Evolutionary conservation across 306 rosid genomes (phyloP).

Genomic region (Hippophae gyantsensis): DNA sequence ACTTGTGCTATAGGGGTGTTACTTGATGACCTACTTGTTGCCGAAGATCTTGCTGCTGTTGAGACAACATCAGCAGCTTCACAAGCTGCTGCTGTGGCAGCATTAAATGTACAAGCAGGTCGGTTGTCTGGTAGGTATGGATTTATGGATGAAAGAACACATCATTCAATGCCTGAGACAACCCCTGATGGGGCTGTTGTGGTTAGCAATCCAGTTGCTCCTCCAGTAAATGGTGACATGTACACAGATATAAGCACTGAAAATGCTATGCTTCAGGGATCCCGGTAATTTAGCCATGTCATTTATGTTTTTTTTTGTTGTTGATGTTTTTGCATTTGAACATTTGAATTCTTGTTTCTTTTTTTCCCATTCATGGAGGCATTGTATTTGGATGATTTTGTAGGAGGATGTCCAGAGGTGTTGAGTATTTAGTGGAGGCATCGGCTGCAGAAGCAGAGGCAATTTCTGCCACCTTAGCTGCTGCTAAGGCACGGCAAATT

Average conservation of each 20-base stretch:
- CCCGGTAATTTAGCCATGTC: slow-evolving; percentile 46
- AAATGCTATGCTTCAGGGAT: slow-evolving; percentile 86
- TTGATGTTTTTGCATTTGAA: background rate
- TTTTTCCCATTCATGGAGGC: slow-evolving; percentile 15
- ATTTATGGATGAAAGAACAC: slow-evolving; percentile 65
- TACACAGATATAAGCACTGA: slow-evolving; percentile 95
- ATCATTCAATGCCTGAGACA: slow-evolving; percentile 62
- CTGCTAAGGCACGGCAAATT: slow-evolving; percentile 94
- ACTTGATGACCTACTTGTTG: slow-evolving; percentile 95
- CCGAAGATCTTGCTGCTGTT: slow-evolving; percentile 99
- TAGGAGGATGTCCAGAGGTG: slow-evolving; percentile 90
- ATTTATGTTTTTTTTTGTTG: slow-evolving; percentile 7
- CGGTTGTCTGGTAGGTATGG: slow-evolving; percentile 55
- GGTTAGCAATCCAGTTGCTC: slow-evolving; percentile 91
- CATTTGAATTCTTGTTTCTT: background rate
- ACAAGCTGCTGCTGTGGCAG: slow-evolving; percentile 96
- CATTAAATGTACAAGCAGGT: slow-evolving; percentile 56
- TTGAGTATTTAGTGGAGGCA: slow-evolving; percentile 97
- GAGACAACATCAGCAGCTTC: slow-evolving; percentile 98
- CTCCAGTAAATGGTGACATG: slow-evolving; percentile 89
- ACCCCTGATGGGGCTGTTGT: slow-evolving; percentile 81
- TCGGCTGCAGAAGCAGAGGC: slow-evolving; percentile 99
- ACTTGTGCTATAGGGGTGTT: slow-evolving; percentile 53
- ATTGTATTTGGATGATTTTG: slow-evolving; percentile 19
- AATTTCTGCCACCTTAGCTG: slow-evolving; percentile 94